phyloP scores from a whole-genome alignment of 2,329 filamentous ascomycete genomes.

The Fusarium irregulare region DNA sequence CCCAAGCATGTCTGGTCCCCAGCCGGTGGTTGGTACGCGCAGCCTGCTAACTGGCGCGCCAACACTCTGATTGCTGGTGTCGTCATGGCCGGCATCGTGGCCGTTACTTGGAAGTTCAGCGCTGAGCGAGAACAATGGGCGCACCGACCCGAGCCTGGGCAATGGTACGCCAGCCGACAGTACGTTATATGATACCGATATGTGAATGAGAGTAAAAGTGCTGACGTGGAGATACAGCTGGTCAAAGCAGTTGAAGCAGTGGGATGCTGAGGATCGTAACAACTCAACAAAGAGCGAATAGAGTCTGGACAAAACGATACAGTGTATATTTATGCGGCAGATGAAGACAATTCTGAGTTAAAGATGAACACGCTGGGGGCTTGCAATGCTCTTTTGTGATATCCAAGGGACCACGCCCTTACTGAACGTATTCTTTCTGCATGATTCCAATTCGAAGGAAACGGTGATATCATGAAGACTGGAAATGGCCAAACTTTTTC shows the following conservation, averaged over 20 bases:
- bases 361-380: conserved; percentile 6
- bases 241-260: conserved; percentile 59
- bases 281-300: conserved; percentile 47
- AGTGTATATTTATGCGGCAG: conserved; percentile 42
- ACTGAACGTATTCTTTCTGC: neutral
- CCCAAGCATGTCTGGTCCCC: conserved; percentile 99
- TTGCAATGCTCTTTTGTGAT: neutral
- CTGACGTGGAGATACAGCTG: conserved; percentile 52
- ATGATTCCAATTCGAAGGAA: neutral
- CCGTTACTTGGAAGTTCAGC: conserved; percentile 76
- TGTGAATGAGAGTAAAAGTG: neutral
- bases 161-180: conserved; percentile 88
- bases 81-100: conserved; percentile 75
- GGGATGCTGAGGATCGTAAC: conserved; percentile 57
- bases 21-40: conserved; percentile 95
- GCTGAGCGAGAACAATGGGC: conserved; percentile 78
- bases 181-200: conserved; percentile 59
- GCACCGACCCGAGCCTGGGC: conserved; percentile 78
- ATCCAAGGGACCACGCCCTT: neutral
- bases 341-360: conserved; percentile 26
- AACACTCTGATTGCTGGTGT: conserved; percentile 85
- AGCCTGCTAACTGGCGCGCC: conserved; percentile 92
- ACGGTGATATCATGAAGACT: neutral
- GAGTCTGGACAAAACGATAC: conserved; percentile 26
- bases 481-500: no score